phyloP scores from a whole-genome alignment of 2,329 filamentous ascomycete genomes.

The Diplodia scrobiculata region DNA sequence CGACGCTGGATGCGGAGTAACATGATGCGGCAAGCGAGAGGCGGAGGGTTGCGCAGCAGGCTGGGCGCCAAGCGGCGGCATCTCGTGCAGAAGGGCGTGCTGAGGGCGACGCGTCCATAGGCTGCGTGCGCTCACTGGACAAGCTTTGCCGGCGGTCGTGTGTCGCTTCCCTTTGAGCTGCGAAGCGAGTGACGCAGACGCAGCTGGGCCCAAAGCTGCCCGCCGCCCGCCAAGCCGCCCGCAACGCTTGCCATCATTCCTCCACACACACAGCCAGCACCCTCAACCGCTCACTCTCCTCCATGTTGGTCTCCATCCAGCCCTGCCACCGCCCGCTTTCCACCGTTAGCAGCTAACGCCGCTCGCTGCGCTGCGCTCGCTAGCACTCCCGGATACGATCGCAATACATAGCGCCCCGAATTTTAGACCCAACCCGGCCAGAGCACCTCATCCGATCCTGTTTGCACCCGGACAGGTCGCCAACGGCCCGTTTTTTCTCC shows the following conservation, averaged over 20 bases:
- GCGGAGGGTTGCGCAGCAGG: slow-evolving; percentile 1
- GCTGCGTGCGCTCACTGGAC: background rate
- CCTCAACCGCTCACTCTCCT: slow-evolving; percentile 9
- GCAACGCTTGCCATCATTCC: slow-evolving; percentile 8
- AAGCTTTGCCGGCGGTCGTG: background rate
- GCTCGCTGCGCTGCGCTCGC: slow-evolving; percentile 1
- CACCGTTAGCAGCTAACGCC: slow-evolving; percentile 28
- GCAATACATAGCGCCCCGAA: background rate
- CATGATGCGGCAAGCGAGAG: slow-evolving; percentile 14
- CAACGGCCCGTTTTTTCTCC: slow-evolving; percentile 26
- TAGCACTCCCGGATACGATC: slow-evolving; percentile 11
- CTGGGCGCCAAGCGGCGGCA: slow-evolving; percentile 24
- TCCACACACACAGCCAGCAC: background rate
- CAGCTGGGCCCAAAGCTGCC: background rate
- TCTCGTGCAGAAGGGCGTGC: background rate
- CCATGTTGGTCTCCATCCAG: slow-evolving; percentile 15
- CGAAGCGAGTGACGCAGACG: background rate
- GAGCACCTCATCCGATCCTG: background rate
- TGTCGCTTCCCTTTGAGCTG: background rate
- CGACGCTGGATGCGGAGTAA: background rate
- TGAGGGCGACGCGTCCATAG: background rate
- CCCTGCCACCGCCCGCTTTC: slow-evolving; percentile 20
- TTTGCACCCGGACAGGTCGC: background rate
- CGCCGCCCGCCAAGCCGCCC: background rate
- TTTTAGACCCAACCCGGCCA: background rate